A percentile compares a stretch with the other conserved stretches of the same genome.
These are phyloP conservation scores for Saturnispora gosingensis DNA, from an alignment of 805 yeast genomes.

Conservation along the genomic window DNA sequence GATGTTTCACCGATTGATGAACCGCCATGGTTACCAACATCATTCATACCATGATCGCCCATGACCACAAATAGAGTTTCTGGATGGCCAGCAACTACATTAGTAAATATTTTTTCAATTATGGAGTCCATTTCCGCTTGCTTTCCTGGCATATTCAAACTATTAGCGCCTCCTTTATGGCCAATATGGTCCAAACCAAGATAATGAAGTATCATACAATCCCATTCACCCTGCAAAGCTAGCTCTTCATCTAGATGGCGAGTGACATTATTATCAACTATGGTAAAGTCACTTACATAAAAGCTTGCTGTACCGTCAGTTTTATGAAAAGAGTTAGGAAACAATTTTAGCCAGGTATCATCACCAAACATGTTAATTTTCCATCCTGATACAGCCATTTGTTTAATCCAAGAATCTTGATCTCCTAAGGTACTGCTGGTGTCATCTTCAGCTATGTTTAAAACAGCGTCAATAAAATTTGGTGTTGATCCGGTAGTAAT, in stretches of 20 bases:
- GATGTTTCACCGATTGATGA: conserved; percentile 88
- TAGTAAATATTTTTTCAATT: conserved; percentile 40
- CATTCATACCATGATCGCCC: conserved; percentile 98
- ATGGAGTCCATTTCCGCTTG: conserved; percentile 81
- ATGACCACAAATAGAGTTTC: conserved; percentile 60
- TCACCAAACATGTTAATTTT: conserved; percentile 85
- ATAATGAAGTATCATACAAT: conserved; percentile 78
- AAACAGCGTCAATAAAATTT: conserved; percentile 84
- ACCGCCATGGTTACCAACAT: conserved; percentile 94
- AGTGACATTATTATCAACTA: conserved; percentile 89
- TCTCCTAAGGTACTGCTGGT: conserved; percentile 53
- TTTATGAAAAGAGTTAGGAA: conserved; percentile 57
- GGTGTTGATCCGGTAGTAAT: conserved; percentile 94
- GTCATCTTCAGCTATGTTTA: conserved; percentile 89
- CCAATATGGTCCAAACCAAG: conserved; percentile 96
- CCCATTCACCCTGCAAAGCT: conserved; percentile 48
- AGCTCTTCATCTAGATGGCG: conserved; percentile 67
- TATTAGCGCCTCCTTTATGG: conserved; percentile 88
- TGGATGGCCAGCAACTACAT: conserved; percentile 22
- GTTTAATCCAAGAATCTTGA: conserved; percentile 85
- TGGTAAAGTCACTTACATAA: conserved; percentile 89
- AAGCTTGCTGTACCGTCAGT: conserved; percentile 88
- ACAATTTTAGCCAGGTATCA: conserved; percentile 93
- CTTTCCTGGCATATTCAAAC: conserved; percentile 71
- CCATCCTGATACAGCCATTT: conserved; percentile 37